Evolutionary conservation across 2,329 filamentous ascomycete species (phyloP).

Genomic region (Exophiala aquamarina): DNA sequence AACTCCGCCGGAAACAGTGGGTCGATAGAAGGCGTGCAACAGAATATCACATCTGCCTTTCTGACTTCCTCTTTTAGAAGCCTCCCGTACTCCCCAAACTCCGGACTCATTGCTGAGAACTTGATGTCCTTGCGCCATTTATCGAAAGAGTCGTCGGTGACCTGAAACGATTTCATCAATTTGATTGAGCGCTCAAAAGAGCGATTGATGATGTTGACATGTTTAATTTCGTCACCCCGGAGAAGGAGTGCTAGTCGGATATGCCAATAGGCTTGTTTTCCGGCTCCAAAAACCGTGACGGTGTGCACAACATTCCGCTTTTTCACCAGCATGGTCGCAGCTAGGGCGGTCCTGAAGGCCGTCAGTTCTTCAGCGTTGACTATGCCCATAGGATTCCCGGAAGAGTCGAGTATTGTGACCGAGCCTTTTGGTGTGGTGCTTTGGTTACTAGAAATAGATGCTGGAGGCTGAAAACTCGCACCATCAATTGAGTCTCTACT

Average conservation of each 20-base stretch:
- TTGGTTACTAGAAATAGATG: constrained; percentile 35
- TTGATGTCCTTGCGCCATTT: constrained; percentile 64
- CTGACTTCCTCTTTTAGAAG: constrained; percentile 68
- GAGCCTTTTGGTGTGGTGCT: constrained; percentile 56
- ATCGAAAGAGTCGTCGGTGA: constrained; percentile 39
- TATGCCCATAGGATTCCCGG: constrained; percentile 60
- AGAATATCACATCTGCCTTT: constrained; percentile 79
- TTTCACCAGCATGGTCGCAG: constrained; percentile 60
- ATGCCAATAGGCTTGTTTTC: constrained; percentile 93
- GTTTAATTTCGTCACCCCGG: constrained; percentile 66
- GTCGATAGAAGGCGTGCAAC: constrained; percentile 74
- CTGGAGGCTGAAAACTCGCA: constrained; percentile 27
- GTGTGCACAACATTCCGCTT: constrained; percentile 70
- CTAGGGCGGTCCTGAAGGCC: constrained; percentile 67
- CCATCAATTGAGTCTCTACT: constrained; percentile 30
- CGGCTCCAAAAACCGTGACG: constrained; percentile 81
- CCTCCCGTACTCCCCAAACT: constrained; percentile 67
- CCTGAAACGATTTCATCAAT: constrained; percentile 56
- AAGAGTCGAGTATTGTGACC: constrained; percentile 58
- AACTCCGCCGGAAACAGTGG: constrained; percentile 74
- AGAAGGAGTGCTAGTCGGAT: constrained; percentile 75
- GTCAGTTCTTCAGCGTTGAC: constrained; percentile 69
- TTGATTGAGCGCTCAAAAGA: constrained; percentile 45
- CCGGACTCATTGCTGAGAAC: constrained; percentile 68
- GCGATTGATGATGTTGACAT: constrained; percentile 81